These are phyloP conservation scores for Epichloe gansuensis DNA, from an alignment of 2,329 filamentous ascomycete genomes.

Conservation along the genomic window DNA sequence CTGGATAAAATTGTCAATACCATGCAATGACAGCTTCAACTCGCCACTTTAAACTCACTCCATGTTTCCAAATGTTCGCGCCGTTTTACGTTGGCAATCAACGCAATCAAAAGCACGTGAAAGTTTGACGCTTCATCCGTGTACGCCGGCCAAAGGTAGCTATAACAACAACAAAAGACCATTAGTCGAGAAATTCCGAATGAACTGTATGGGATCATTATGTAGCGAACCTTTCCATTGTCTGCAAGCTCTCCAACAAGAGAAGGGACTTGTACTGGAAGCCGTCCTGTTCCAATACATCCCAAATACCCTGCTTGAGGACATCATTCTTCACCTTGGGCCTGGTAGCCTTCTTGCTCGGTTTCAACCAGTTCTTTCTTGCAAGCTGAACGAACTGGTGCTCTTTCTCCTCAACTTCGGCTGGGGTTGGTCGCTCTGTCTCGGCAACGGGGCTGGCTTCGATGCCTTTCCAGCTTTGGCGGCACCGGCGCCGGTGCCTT, in stretches of 20 bases:
- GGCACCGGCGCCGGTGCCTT: slow-evolving; percentile 36
- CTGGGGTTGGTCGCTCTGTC: slow-evolving; percentile 40
- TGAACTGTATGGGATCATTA: not conserved
- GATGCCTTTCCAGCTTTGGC: slow-evolving; percentile 16
- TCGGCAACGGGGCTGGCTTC: slow-evolving; percentile 26
- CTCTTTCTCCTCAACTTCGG: slow-evolving; percentile 60
- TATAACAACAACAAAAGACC: slow-evolving; percentile 19
- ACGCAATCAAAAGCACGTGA: slow-evolving; percentile 74
- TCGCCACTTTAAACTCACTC: slow-evolving; percentile 39
- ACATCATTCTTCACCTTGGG: slow-evolving; percentile 72
- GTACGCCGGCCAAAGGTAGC: slow-evolving; percentile 92
- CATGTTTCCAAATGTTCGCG: slow-evolving; percentile 80
- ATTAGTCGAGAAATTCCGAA: not conserved
- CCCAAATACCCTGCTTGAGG: slow-evolving; percentile 81
- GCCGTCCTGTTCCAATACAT: slow-evolving; percentile 66
- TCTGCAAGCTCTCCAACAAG: slow-evolving; percentile 78
- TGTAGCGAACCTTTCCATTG: slow-evolving; percentile 58
- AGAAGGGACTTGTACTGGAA: slow-evolving; percentile 70
- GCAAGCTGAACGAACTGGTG: slow-evolving; percentile 66
- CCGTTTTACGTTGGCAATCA: slow-evolving; percentile 80
- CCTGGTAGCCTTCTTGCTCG: slow-evolving; percentile 46
- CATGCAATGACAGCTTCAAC: not conserved
- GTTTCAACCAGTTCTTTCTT: slow-evolving; percentile 71
- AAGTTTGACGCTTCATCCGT: slow-evolving; percentile 80
- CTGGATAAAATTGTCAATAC: slow-evolving; percentile 26